Percentiles rank a stretch among this genome's conserved stretches.
phyloP scores from a whole-genome alignment of 192 early-diverging fungal genomes.

The Haplosporangium gracile region DNA sequence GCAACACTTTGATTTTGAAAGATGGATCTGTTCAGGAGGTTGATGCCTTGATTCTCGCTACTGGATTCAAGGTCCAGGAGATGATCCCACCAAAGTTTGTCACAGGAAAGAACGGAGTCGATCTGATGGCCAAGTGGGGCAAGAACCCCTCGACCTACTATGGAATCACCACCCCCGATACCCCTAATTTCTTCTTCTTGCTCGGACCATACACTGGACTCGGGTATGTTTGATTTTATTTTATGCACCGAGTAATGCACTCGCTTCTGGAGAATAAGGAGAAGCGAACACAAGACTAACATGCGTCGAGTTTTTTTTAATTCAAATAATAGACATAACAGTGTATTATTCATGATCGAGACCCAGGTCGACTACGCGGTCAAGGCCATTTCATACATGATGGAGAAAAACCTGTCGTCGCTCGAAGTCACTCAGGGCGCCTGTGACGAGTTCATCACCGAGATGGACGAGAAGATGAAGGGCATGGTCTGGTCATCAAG shows the following conservation, averaged over 20 bases:
- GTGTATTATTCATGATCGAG: slow-evolving; percentile 67
- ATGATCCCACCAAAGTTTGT: slow-evolving; percentile 48
- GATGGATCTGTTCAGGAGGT: slow-evolving; percentile 56
- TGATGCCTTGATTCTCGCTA: slow-evolving; percentile 67
- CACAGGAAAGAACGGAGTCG: slow-evolving; percentile 44
- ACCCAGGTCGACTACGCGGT: slow-evolving; percentile 63
- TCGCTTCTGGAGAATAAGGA: neutral
- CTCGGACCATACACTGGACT: slow-evolving; percentile 67
- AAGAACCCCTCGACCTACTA: slow-evolving; percentile 58
- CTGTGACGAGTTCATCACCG: slow-evolving; percentile 40
- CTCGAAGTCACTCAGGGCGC: slow-evolving; percentile 52
- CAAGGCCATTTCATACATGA: slow-evolving; percentile 56
- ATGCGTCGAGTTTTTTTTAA: no score
- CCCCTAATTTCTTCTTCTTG: slow-evolving; percentile 69
- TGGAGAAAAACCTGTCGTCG: slow-evolving; percentile 55
- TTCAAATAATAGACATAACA: slow-evolving; percentile 55
- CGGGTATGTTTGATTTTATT: slow-evolving; percentile 19
- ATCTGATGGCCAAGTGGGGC: slow-evolving; percentile 53
- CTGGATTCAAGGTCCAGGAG: slow-evolving; percentile 63
- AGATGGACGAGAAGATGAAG: slow-evolving; percentile 54
- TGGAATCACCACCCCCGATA: slow-evolving; percentile 58
- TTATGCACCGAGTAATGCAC: neutral
- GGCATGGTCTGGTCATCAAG: slow-evolving; percentile 62
- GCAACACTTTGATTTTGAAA: slow-evolving; percentile 37
- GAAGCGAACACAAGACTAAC: no score